A percentile compares a stretch with the other conserved stretches of the same genome.
phyloP scores from a whole-genome alignment of 129 eudicot genomes.

The Smallanthus sonchifolius region DNA sequence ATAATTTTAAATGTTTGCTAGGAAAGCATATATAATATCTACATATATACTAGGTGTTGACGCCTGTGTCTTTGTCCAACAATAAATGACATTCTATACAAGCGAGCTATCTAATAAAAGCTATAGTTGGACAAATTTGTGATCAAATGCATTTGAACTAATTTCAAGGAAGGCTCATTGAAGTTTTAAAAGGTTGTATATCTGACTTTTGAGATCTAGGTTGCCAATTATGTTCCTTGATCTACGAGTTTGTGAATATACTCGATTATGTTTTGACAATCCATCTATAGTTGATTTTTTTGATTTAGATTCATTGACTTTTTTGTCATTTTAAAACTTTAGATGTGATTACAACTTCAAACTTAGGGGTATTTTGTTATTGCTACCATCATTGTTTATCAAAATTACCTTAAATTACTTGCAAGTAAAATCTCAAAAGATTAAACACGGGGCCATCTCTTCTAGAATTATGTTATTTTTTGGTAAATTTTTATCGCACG shows the following conservation, averaged over 20 bases:
- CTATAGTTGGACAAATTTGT: background rate
- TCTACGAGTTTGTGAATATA: background rate
- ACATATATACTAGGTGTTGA: background rate
- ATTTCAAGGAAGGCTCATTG: background rate
- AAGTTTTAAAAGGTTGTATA: background rate
- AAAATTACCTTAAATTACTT: background rate
- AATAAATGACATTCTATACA: background rate
- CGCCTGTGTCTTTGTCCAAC: background rate
- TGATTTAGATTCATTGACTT: too few species aligned
- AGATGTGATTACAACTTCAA: too few species aligned
- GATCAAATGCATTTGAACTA: background rate
- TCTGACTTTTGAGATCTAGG: background rate
- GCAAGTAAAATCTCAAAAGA: background rate
- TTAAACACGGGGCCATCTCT: background rate
- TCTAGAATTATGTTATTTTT: background rate
- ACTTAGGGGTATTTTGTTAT: too few species aligned
- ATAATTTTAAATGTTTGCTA: background rate
- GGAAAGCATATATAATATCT: background rate
- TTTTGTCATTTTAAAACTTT: too few species aligned
- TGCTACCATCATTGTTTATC: too few species aligned
- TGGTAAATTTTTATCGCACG: background rate
- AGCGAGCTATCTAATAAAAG: background rate
- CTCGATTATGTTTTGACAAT: too few species aligned
- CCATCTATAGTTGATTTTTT: too few species aligned
- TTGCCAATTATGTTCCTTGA: background rate